Evolutionary conservation across 495 filamentous ascomycete genomes (phyloP).

Genomic region (Ramalina peruviana): DNA sequence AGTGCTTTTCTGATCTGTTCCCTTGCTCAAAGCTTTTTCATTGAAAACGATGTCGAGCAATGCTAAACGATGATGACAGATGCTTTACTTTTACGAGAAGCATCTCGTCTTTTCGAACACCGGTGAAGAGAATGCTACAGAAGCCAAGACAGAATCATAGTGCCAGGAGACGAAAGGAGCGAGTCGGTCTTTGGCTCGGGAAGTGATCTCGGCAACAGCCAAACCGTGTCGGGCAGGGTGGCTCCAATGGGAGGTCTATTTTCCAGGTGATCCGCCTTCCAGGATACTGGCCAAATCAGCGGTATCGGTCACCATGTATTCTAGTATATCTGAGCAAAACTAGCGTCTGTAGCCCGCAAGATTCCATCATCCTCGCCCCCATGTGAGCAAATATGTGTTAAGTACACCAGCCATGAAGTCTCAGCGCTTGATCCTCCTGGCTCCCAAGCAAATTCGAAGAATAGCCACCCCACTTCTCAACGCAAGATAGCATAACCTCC

Average conservation of each 20-base stretch:
- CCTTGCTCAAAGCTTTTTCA: background rate
- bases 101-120: slow-evolving; percentile 10
- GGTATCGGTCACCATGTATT: no score
- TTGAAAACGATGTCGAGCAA: background rate
- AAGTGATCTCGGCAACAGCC: no score
- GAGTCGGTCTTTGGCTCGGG: no score
- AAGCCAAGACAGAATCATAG: background rate
- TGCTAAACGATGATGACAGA: slow-evolving; percentile 10
- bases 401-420: slow-evolving; percentile 1
- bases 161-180: background rate
- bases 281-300: no score
- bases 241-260: no score
- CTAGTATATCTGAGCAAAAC: no score
- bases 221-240: no score
- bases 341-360: no score
- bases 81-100: slow-evolving; percentile 24
- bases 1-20: no score
- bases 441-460: background rate
- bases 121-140: background rate
- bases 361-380: no score
- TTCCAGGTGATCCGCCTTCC: no score
- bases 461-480: background rate
- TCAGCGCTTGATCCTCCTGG: slow-evolving; percentile 12
- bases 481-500: background rate
- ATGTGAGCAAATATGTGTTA: no score